Base-by-base conservation (phyloP, 768 basidiomycete genomes). In the Naganishia friedmannii region DNA sequence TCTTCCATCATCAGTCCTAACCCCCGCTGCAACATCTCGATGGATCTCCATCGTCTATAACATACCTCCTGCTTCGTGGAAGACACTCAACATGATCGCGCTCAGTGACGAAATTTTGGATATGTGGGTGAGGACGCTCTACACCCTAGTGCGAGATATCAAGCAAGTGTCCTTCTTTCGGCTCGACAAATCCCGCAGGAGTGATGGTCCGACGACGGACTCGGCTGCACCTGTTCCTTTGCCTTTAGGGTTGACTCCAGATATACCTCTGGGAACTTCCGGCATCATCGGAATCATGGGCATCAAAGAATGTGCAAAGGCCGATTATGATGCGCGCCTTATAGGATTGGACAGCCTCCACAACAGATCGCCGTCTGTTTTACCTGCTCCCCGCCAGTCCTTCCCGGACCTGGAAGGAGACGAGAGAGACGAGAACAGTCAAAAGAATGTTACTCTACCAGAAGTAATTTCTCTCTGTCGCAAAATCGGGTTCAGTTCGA, bases 31-130 rank as follows among this genome's bases (percentile, higher is more conserved):
- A 69, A 88, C 90, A 74, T 83, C 86, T 46, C 85, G 88, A 23
- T 95, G 92, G 91, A 85, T 95, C 73, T 91, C 92, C 0, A 87
- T 91, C 78, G 87, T 93, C 72, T 93, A 94, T 75, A 87, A 90
- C 70, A 72, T 74, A 46, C 65, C 68, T 83, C 88, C 58, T 87
- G 88, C 53, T 48, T 75, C 78, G 55, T 81, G 79, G 89, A 94
- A 94, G 83, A 90, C 90, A 0, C 85, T 93, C 29, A 92, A 96
- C 76, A 84, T 94, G 71, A 85, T 94, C 66, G 89, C 93, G 2
- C 85, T 87, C 2, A 87, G 87, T 0, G 80, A 82, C 32, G 85
- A 88, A 60, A 85, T 88, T 75, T 86, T 87, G 75, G 80, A 82
- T n/a, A 82, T 86, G 74, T 88, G 87, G 88, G 85, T 88, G 56